Conservation (phyloP, 306 rosid genomes). For the Corylus heterophylla region DNA sequence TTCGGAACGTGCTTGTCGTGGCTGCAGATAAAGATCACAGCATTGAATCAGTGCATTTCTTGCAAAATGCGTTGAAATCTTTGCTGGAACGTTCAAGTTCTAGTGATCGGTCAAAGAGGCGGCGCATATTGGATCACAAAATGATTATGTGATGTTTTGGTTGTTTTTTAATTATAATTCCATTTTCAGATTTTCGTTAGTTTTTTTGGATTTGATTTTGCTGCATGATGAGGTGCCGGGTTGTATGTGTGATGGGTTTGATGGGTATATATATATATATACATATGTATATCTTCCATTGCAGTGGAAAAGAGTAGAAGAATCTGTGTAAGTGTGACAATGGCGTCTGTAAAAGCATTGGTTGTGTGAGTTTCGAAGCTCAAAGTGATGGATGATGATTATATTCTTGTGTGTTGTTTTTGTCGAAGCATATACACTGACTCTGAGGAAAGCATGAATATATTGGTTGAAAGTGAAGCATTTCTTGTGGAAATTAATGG, state of each 20-base stretch:
- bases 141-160: conserved; percentile 16
- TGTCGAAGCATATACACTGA: conserved; percentile 42
- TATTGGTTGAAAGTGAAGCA: no score
- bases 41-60: conserved; percentile 81
- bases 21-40: conserved; percentile 85
- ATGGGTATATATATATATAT: no score
- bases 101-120: conserved; percentile 69
- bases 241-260: conserved; percentile 20
- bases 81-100: conserved; percentile 69
- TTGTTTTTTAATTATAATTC: no score
- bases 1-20: conserved; percentile 68
- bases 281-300: conserved; percentile 27
- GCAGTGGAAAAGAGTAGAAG: conserved; percentile 35
- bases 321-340: conserved; percentile 37
- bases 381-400: no score
- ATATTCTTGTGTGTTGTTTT: not conserved
- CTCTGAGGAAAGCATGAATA: conserved; percentile 38
- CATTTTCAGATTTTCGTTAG: not conserved
- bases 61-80: conserved; percentile 84
- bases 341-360: conserved; percentile 45
- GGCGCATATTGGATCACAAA: conserved; percentile 66
- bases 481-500: no score
- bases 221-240: not conserved
- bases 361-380: conserved; percentile 43
- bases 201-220: not conserved